A percentile compares a stretch with the other conserved stretches of the same genome.
Evolutionary conservation across 1,139 yeast species (phyloP).

Genomic region (Candida anutae): DNA sequence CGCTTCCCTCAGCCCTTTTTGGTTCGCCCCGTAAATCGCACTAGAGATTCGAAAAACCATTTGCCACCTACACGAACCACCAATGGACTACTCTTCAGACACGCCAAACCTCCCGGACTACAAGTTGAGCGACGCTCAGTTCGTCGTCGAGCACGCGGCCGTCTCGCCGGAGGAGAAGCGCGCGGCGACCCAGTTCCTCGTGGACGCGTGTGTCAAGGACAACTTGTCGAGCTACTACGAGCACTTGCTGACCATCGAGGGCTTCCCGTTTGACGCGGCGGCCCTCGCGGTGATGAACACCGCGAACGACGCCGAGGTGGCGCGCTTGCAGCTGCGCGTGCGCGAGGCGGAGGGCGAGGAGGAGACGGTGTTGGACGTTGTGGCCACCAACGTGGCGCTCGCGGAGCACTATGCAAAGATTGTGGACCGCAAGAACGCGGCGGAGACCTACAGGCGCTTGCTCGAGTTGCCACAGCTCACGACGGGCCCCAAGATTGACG

Average conservation of each 20-base stretch:
- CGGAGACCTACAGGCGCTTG: conserved; percentile 64
- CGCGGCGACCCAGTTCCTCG: conserved; percentile 38
- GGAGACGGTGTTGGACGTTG: conserved; percentile 81
- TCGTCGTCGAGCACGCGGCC: conserved; percentile 42
- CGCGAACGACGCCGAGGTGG: conserved; percentile 49
- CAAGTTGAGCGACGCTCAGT: conserved; percentile 69
- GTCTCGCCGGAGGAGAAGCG: conserved; percentile 13
- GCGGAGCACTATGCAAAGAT: conserved; percentile 86
- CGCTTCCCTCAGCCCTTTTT: too few relatives aligned
- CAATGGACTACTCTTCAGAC: conserved; percentile 37
- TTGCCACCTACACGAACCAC: conserved; percentile 5
- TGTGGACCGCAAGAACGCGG: conserved; percentile 75
- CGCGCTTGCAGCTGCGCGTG: conserved; percentile 53
- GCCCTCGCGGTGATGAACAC: conserved; percentile 44
- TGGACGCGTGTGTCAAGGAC: conserved; percentile 47
- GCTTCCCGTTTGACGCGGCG: conserved; percentile 49
- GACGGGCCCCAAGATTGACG: conserved; percentile 85
- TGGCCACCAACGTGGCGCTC: conserved; percentile 67
- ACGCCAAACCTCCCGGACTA: conserved; percentile 71
- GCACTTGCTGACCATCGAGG: conserved; percentile 46
- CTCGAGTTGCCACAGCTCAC: conserved; percentile 67
- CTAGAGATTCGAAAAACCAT: conserved; percentile 1
- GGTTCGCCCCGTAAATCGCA: too few relatives aligned
- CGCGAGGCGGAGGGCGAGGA: conserved; percentile 77
- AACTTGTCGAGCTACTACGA: conserved; percentile 82